Evolutionary conservation across 306 rosid species (phyloP).

Genomic region (Echinosophora koreensis): DNA sequence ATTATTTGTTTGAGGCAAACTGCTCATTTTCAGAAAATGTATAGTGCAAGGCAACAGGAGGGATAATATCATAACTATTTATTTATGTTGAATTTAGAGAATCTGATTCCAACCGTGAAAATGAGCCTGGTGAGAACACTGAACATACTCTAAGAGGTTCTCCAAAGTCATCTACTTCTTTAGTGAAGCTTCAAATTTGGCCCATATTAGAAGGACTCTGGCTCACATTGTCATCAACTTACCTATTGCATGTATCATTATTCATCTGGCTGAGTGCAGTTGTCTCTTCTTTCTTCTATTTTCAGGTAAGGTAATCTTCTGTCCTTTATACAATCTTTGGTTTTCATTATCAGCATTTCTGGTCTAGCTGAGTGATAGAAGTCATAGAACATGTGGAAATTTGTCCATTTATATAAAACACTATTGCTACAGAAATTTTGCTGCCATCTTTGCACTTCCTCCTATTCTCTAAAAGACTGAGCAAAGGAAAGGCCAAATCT

Average conservation of each 20-base stretch:
- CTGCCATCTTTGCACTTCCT: too few species aligned
- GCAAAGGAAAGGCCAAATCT: too few species aligned
- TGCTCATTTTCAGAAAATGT: constrained; percentile 14
- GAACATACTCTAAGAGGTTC: constrained; percentile 52
- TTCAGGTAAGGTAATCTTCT: constrained; percentile 67
- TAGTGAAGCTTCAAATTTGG: constrained; percentile 70
- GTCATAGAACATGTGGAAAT: too few species aligned
- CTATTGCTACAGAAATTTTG: too few species aligned
- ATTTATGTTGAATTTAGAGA: constrained; percentile 59
- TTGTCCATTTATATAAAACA: too few species aligned
- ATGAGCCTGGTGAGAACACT: constrained; percentile 51
- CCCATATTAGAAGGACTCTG: constrained; percentile 82
- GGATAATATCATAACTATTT: constrained; percentile 22
- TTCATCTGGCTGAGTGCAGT: constrained; percentile 95
- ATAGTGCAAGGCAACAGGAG: constrained; percentile 19
- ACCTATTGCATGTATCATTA: constrained; percentile 75
- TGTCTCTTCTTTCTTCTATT: constrained; percentile 94
- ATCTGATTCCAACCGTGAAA: constrained; percentile 57
- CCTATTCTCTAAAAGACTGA: too few species aligned
- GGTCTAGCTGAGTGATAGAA: too few species aligned
- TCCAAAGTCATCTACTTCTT: constrained; percentile 59
- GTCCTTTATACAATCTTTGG: too few species aligned
- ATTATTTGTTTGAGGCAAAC: constrained; percentile 1
- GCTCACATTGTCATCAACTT: constrained; percentile 88
- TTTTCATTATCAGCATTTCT: too few species aligned